A percentile compares a stretch with the other conserved stretches of the same genome.
Conservation (phyloP, 2,329 filamentous ascomycete genomes). For the Emericellopsis atlantica region DNA sequence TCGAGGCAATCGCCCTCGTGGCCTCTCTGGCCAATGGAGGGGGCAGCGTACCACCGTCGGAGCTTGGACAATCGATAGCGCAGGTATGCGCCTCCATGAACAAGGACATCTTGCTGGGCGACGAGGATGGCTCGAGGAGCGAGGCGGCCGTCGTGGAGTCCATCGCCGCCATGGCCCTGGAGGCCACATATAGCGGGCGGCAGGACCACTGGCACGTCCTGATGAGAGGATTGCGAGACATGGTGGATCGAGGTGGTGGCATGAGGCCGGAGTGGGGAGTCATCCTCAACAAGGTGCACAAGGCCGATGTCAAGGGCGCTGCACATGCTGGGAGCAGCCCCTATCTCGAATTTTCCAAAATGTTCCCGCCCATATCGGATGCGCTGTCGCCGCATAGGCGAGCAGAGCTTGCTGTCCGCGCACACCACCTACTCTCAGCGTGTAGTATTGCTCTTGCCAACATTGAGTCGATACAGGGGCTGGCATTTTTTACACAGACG, state of each 20-base stretch:
- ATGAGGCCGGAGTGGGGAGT: constrained; percentile 6
- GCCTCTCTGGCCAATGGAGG: constrained; percentile 1
- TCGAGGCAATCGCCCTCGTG: constrained; percentile 1
- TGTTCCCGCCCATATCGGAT: constrained; percentile 10
- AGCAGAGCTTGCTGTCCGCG: constrained; percentile 3
- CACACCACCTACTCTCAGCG: constrained; percentile 9
- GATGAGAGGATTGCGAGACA: constrained; percentile 18
- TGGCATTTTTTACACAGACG: constrained; percentile 12
- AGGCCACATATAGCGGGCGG: constrained; percentile 17
- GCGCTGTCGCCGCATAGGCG: constrained; percentile 8
- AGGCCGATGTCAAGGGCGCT: constrained; percentile 22
- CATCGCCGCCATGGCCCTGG: constrained; percentile 16
- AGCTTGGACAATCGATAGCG: constrained; percentile 1
- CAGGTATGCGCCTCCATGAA: constrained; percentile 2
- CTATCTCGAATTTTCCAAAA: constrained; percentile 15
- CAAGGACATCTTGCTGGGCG: background rate
- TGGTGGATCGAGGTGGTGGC: constrained; percentile 16
- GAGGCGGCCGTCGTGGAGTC: constrained; percentile 15
- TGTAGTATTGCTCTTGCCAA: constrained; percentile 10
- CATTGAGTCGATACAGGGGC: constrained; percentile 10
- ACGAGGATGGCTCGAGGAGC: constrained; percentile 2
- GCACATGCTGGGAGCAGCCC: constrained; percentile 15
- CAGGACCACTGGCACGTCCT: constrained; percentile 24
- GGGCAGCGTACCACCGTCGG: background rate
- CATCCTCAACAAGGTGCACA: constrained; percentile 13